Base-by-base conservation (phyloP, 1,284 basidiomycete species). In the Leccinum glutinopallens region DNA sequence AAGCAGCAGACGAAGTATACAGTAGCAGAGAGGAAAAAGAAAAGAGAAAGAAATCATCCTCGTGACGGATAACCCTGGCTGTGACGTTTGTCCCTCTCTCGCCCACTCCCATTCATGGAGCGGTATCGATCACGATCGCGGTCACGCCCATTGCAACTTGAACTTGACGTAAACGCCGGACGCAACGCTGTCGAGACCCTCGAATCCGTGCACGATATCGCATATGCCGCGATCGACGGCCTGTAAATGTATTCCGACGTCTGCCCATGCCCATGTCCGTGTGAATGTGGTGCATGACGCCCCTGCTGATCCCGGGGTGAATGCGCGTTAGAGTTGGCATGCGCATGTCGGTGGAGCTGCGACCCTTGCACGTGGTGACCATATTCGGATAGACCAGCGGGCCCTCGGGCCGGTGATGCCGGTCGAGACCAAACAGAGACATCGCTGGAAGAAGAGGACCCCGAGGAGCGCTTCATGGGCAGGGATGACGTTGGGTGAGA, bases 141-240 rank as follows among this genome's bases (percentile, higher is more conserved):
- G 17, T 72, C 69, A 62, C 70, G 72, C 37, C 10, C 58, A 22
- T 37, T 32, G 22, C 55, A 73, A 10, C 37, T 64, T 43, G 72
- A 58, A 8, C 6, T 65, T 59, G 72, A 74, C 58, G 72, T 73
- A 69, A 74, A 74, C 29, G 75, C 72, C 19, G 72, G 72, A 5
- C 75, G 73, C 58, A 74, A 56, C 3, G 75, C 75, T 2, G 72
- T 74, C 63, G 75, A 76, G 10, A 76, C 75, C 66, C 71, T 70
- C 17, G 74, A 69, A 65, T 74, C 72, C 4, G 75, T 74, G 4
- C 75, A 76, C 5, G 72, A 73, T 29, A 75, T 72, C 8, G 74
- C 72, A 60, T 76, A 73, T 1, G 74, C 72, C 0, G 72, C 59
- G 13, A 76, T 76, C 15, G 75, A 73, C 1, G 75, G 75, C 49